These are phyloP conservation scores for Epichloe coenophiala DNA, from an alignment of 2,329 filamentous ascomycete species.

Conservation along the genomic window DNA sequence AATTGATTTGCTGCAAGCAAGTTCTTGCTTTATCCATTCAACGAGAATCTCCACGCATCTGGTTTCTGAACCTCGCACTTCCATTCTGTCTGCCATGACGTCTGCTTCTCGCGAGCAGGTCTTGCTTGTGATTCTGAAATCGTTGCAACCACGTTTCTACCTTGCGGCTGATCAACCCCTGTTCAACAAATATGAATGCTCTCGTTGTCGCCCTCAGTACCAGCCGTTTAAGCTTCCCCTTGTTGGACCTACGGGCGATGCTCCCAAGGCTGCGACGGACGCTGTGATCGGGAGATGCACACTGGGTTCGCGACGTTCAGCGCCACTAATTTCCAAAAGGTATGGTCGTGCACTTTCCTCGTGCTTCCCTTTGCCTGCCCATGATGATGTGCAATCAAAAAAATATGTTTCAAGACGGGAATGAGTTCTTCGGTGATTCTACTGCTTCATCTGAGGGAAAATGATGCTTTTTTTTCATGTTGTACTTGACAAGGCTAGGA, in stretches of 20 bases:
- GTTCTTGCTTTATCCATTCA: too few relatives aligned
- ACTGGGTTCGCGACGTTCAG: not conserved
- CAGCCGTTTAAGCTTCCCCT: too few relatives aligned
- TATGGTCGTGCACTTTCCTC: not conserved
- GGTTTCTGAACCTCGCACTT: not conserved
- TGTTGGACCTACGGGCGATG: too few relatives aligned
- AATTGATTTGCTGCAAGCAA: not conserved
- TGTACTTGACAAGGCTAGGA: not conserved
- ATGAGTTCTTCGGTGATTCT: constrained; percentile 22
- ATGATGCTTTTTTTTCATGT: not conserved
- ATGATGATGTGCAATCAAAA: constrained; percentile 8
- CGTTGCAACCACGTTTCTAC: too few relatives aligned
- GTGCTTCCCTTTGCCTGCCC: not conserved
- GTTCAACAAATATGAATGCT: too few relatives aligned
- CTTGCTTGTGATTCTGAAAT: too few relatives aligned
- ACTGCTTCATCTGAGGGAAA: constrained; percentile 5
- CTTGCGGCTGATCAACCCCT: too few relatives aligned
- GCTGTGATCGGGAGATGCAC: too few relatives aligned
- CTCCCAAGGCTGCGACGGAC: too few relatives aligned
- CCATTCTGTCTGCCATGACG: not conserved
- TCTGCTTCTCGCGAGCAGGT: not conserved
- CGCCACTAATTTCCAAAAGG: not conserved
- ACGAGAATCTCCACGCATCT: not conserved
- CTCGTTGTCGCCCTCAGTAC: too few relatives aligned
- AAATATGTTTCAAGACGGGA: constrained; percentile 27